Percentiles rank a stretch among this genome's conserved stretches.
phyloP scores from a whole-genome alignment of 371 early-diverging fungal genomes.

The Mucor irregularis region DNA sequence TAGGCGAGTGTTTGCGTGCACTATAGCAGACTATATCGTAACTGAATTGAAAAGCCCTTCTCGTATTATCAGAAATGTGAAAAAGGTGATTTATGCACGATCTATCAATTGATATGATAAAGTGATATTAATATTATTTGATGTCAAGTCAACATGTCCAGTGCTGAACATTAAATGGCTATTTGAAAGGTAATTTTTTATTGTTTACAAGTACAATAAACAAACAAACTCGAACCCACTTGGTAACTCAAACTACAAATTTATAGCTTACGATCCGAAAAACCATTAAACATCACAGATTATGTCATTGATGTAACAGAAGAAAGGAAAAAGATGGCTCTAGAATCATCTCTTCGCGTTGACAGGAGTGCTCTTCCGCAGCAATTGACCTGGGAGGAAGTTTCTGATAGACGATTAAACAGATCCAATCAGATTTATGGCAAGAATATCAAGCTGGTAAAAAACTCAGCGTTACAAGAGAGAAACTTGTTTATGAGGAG shows the following conservation, averaged over 20 bases:
- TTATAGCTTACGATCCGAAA: neutral
- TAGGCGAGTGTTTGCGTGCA: neutral
- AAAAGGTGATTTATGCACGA: neutral
- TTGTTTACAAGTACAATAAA: too few relatives aligned
- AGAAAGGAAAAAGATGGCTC: neutral
- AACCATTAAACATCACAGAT: neutral
- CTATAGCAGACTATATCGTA: neutral
- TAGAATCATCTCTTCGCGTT: neutral
- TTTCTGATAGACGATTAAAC: neutral
- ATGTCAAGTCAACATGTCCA: slow-evolving; percentile 5
- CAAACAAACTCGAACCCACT: neutral
- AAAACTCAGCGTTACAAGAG: too few relatives aligned
- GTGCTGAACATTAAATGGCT: neutral
- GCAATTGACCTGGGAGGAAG: neutral
- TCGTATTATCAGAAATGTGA: slow-evolving; percentile 2
- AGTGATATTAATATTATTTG: neutral
- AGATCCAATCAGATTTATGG: neutral
- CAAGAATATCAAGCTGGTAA: neutral
- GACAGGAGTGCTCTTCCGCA: neutral
- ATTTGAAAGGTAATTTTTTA: slow-evolving; percentile 4
- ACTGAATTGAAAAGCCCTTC: slow-evolving; percentile 2
- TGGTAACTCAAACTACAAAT: neutral
- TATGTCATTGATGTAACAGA: neutral
- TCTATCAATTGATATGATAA: too few relatives aligned
- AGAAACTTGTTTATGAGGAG: too few relatives aligned